Evolutionary conservation across 345 rosid species (phyloP), one percentile per base, ranked within the genome.

Genomic region (Ceriops zippeliana): DNA sequence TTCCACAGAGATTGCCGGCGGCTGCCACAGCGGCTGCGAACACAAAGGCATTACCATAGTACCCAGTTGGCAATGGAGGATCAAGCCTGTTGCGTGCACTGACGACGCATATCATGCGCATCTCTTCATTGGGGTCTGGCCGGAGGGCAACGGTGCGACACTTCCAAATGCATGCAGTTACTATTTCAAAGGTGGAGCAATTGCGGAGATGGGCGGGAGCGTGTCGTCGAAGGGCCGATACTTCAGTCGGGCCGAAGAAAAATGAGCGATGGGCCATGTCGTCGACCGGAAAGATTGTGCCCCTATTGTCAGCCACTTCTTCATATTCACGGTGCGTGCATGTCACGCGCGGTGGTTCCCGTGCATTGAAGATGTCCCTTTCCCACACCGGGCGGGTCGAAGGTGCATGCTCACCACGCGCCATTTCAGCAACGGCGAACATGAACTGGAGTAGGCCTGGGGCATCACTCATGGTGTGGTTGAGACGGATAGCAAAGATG

Each of bases 151-250:
- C 24, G 15, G 76, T 68, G 9, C 73, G 76, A 19, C 73, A 67
- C 35, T 64, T 72, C 80, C 70, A 76, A 1, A 76, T 32, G 30
- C 73, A 76, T 6, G 76, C 76, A 0, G 70, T 37, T 21, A 72
- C 32, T 11, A 75, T 8, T 6, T 75, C 79, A 5, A 24, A 61
- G 2, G 66, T 61, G 9, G 79, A 58, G 30, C 61, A 63, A 0
- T 13, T 31, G 2, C 22, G 46, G 17, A 66, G 62, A 32, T 9
- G 42, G 5, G 61, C 38, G 0, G 73, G 76, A 13, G 63, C 27
- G 0, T 47, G 20, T 16, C 22, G 21, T 1, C 61, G 35, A 5
- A 67, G 67, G 17, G 69, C 28, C 0, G 61, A 15, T 1, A 67
- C 27, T 63, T 72, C 73, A 2, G 57, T 35, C 0, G 70, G 76